Evolutionary conservation across 306 rosid genomes (phyloP), one percentile per base, ranked within the genome.

Genomic region (Vicia villosa): DNA sequence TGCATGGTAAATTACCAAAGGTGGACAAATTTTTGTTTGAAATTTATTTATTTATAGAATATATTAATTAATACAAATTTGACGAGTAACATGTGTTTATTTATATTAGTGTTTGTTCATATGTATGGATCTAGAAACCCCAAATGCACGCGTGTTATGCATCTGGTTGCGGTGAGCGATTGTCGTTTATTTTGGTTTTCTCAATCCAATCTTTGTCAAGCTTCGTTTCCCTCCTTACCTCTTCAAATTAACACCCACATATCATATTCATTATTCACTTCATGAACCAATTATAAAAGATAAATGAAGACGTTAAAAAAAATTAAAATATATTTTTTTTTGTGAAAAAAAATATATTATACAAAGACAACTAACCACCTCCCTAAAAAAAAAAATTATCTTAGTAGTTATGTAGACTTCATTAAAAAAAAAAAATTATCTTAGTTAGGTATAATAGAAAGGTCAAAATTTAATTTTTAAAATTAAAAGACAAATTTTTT

Each of bases 171-270:
- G 74, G 81, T 75, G 60, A 40, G 51, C 55, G 7, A 12, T 68
- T 75, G 79, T 83, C 86, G 60, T 59, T 79, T 73, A 32, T 66
- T 50, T 74, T 14, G 75, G 16, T 56, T 45, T 78, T 55, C 63
- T 52, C 72, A 55, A 30, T 36, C 63, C 70, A 73, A 77, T 73
- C 81, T 75, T 65, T 76, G 82, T 81, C 79, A 46, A 62, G 9
- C 72, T 43, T 70, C 5, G 30, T 72, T 49, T 66, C 21, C 72
- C 58, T 68, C 72, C 73, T 68, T n/a, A 17, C 74, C 16, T 22
- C 13, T 58, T 72, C 52, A 32, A 49, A 49, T n/a, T 73, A 50
- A 67, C 52, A 5, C 40, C 3, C 20, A 26, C 45, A 13, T 38
- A 16, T 47, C 8, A 0, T 3, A 3, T 3, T 0, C 3, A 2